A percentile compares a stretch with the other conserved stretches of the same genome.
phyloP scores from a whole-genome alignment of 345 rosid species.

The Hypericum perforatum region DNA sequence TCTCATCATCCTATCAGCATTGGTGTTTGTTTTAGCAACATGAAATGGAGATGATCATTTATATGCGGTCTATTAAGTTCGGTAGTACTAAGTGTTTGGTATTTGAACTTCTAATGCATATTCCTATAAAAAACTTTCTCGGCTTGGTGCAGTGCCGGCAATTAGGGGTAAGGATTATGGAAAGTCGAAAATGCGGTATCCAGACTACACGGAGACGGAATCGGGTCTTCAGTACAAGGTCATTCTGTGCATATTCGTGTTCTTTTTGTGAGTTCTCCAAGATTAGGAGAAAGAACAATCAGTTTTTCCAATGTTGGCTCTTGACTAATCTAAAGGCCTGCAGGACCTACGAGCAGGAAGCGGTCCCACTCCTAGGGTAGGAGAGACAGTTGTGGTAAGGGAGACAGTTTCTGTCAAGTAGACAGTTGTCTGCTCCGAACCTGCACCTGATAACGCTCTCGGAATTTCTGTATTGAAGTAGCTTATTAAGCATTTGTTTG shows the following conservation, averaged over 20 bases:
- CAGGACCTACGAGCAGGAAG: conserved; percentile 79
- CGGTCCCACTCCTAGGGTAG: conserved; percentile 72
- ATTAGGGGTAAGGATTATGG: conserved; percentile 92
- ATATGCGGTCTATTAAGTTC: no score
- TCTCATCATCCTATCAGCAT: no score
- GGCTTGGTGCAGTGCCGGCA: conserved; percentile 70
- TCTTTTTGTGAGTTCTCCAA: no score
- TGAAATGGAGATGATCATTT: no score
- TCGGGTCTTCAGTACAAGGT: conserved; percentile 98
- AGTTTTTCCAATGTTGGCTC: background rate
- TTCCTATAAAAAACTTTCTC: conserved; percentile 1
- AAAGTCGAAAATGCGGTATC: conserved; percentile 76
- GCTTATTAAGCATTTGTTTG: conserved; percentile 6
- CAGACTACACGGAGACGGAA: conserved; percentile 70
- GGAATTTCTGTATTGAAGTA: background rate
- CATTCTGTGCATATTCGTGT: background rate
- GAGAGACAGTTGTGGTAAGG: conserved; percentile 77
- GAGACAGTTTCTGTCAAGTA: no score
- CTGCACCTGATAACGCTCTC: no score
- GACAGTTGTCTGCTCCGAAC: no score
- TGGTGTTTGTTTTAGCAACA: no score
- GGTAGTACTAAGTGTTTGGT: no score
- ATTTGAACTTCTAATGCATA: background rate
- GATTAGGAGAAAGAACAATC: no score
- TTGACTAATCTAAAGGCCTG: conserved; percentile 19